Conservation (phyloP, 1,284 basidiomycete species). For the Cryptococcus jaspeensis region DNA sequence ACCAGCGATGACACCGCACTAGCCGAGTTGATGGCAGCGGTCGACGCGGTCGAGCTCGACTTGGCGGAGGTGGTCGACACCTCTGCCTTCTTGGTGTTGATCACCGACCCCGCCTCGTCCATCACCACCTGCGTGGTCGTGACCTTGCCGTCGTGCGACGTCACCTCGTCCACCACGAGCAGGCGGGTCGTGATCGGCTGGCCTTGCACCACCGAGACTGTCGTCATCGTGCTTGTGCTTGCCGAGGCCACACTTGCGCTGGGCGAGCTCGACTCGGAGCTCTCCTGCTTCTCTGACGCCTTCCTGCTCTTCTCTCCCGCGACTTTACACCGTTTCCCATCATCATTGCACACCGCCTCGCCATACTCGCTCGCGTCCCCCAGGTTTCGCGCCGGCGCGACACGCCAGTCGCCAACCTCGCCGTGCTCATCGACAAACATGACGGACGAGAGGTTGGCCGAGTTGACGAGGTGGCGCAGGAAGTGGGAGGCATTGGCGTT, state of each 20-base stretch:
- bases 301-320: constrained; percentile 1
- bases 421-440: constrained; percentile 12
- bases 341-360: constrained; percentile 1
- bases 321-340: constrained; percentile 2
- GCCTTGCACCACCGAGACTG: background rate
- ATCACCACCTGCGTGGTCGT: background rate
- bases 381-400: constrained; percentile 7
- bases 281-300: background rate
- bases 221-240: constrained; percentile 1
- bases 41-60: background rate
- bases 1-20: background rate
- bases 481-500: constrained; percentile 13
- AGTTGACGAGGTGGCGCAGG: constrained; percentile 14
- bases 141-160: background rate
- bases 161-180: constrained; percentile 2
- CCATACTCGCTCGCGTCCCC: background rate
- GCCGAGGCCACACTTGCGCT: background rate
- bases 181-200: background rate
- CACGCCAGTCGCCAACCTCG: constrained; percentile 8
- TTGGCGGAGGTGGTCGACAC: background rate
- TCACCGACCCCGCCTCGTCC: constrained; percentile 3
- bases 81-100: background rate
- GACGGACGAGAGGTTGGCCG: constrained; percentile 11
- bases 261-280: background rate
- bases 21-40: background rate